phyloP scores from a whole-genome alignment of 2,329 filamentous ascomycete genomes.

The Cytospora leucostoma region DNA sequence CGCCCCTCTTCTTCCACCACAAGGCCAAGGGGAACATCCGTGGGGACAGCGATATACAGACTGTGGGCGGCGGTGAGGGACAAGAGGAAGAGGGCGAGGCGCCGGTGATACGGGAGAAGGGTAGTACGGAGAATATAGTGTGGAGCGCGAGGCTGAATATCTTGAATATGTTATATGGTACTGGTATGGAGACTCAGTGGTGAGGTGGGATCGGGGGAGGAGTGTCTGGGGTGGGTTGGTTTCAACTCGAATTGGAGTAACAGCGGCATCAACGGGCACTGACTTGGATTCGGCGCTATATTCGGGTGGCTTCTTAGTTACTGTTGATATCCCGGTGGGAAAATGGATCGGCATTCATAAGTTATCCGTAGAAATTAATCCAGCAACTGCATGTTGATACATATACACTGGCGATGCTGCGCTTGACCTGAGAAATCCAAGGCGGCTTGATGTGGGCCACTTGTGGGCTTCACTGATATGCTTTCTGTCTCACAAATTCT shows the following conservation, averaged over 20 bases:
- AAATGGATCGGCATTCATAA: neutral
- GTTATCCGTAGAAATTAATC: neutral
- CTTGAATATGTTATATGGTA: conserved; percentile 35
- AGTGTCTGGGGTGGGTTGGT: neutral
- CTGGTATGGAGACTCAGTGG: conserved; percentile 35
- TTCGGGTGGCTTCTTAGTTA: neutral
- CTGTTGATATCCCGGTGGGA: neutral
- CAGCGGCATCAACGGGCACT: neutral
- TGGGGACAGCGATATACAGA: conserved; percentile 38
- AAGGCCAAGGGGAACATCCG: conserved; percentile 33
- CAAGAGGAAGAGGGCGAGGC: conserved; percentile 5
- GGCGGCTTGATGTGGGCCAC: neutral
- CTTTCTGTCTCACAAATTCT: neutral
- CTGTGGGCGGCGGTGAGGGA: conserved; percentile 25
- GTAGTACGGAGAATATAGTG: conserved; percentile 39
- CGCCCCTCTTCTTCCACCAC: conserved; percentile 39
- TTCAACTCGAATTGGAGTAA: conserved; percentile 1
- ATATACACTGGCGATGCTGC: neutral
- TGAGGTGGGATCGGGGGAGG: neutral
- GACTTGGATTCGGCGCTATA: neutral
- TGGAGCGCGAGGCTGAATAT: conserved; percentile 40
- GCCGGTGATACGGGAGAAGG: conserved; percentile 33
- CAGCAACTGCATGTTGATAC: neutral
- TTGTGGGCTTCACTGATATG: neutral
- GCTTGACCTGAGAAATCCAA: neutral